These are phyloP conservation scores for Cerrena zonata DNA, from an alignment of 1,284 basidiomycete species.

Conservation along the genomic window DNA sequence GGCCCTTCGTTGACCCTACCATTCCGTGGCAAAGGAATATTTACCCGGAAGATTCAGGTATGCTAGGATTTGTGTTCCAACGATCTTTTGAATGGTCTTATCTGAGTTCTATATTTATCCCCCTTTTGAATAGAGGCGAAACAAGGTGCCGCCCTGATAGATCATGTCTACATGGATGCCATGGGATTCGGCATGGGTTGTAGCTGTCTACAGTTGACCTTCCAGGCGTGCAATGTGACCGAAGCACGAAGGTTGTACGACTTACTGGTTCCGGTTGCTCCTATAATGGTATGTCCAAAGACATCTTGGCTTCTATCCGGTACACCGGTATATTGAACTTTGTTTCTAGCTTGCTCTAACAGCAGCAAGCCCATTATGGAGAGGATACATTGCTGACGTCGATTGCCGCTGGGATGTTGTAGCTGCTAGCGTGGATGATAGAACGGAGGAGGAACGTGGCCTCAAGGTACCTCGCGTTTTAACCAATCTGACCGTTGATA, in stretches of 20 bases:
- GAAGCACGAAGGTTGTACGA: conserved; percentile 94
- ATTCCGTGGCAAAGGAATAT: conserved; percentile 80
- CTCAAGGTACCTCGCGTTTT: conserved; percentile 48
- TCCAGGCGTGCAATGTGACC: conserved; percentile 89
- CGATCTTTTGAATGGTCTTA: neutral
- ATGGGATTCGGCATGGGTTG: conserved; percentile 99
- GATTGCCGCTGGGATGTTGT: conserved; percentile 99
- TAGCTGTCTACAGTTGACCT: conserved; percentile 95
- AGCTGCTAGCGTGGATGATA: conserved; percentile 92
- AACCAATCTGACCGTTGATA: neutral
- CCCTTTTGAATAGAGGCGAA: conserved; percentile 63
- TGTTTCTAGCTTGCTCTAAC: conserved; percentile 77
- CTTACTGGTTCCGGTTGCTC: conserved; percentile 87
- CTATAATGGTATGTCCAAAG: conserved; percentile 79
- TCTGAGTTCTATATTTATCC: neutral
- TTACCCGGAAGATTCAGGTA: conserved; percentile 79
- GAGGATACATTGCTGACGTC: conserved; percentile 92
- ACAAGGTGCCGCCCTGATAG: conserved; percentile 76
- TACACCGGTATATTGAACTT: conserved; percentile 3
- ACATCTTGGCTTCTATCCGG: too few relatives aligned
- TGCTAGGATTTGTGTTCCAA: conserved; percentile 13
- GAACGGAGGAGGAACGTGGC: conserved; percentile 91
- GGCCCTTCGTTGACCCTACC: conserved; percentile 85
- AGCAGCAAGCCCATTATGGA: conserved; percentile 89
- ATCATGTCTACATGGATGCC: conserved; percentile 98